These are phyloP conservation scores for Pythium dissotocum DNA, from an alignment of 352 stramenopile genomes.

Conservation along the genomic window DNA sequence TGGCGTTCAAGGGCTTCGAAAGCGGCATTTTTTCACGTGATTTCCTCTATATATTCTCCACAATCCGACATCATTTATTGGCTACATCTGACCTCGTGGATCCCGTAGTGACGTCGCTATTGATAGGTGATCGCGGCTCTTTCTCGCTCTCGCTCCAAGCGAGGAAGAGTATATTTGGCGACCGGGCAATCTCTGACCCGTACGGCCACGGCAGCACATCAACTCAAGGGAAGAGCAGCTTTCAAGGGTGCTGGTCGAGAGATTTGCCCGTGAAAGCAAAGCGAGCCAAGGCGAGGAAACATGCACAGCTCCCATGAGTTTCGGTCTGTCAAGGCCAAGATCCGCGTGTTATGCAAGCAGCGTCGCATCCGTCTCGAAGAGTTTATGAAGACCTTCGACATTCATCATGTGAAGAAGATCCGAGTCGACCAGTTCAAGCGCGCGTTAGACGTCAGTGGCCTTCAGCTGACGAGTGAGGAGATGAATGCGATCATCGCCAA, in stretches of 20 bases:
- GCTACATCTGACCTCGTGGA: constrained; percentile 1
- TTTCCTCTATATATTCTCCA: constrained; percentile 11
- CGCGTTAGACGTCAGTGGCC: constrained; percentile 70
- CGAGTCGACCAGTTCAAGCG: constrained; percentile 79
- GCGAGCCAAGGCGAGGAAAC: background rate
- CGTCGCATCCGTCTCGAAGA: constrained; percentile 80
- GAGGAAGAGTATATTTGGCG: constrained; percentile 1
- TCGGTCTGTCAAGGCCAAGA: constrained; percentile 77
- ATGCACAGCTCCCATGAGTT: constrained; percentile 81
- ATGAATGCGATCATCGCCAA: constrained; percentile 61
- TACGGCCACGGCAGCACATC: background rate
- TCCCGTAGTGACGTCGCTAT: constrained; percentile 9
- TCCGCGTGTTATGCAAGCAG: constrained; percentile 80
- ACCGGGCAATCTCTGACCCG: background rate
- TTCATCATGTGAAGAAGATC: constrained; percentile 85
- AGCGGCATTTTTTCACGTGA: constrained; percentile 18
- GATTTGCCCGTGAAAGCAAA: background rate
- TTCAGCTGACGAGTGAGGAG: constrained; percentile 59
- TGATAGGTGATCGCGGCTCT: constrained; percentile 6
- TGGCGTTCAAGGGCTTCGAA: constrained; percentile 1
- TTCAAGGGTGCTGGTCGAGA: background rate
- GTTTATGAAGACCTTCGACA: constrained; percentile 89
- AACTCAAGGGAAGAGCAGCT: background rate
- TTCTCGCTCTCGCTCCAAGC: background rate
- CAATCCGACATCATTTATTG: constrained; percentile 19